phyloP scores from a whole-genome alignment of 73 alveolate genomes.

The Tetrahymena borealis region DNA sequence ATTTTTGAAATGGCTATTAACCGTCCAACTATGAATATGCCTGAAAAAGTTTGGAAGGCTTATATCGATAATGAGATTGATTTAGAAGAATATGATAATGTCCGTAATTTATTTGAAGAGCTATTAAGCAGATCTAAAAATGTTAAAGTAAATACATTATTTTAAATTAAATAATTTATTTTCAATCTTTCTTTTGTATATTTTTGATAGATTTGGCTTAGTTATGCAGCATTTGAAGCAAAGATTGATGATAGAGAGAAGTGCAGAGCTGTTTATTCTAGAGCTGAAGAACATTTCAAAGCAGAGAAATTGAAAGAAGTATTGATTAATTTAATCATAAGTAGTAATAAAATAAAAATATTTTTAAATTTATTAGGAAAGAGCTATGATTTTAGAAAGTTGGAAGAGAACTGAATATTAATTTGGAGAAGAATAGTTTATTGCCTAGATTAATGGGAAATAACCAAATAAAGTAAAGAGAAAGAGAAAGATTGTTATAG shows the following conservation, averaged over 20 bases:
- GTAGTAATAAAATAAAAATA: not conserved
- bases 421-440: constrained; percentile 42
- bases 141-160: constrained; percentile 31
- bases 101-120: constrained; percentile 50
- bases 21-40: constrained; percentile 57
- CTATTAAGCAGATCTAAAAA: constrained; percentile 70
- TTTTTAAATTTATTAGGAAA: constrained; percentile 15
- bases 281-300: constrained; percentile 63
- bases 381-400: constrained; percentile 66
- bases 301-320: constrained; percentile 59
- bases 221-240: constrained; percentile 69
- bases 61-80: constrained; percentile 67
- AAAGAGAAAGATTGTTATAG: constrained; percentile 59
- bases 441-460: constrained; percentile 50
- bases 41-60: constrained; percentile 84
- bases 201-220: constrained; percentile 59
- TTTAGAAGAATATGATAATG: constrained; percentile 55
- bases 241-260: constrained; percentile 44
- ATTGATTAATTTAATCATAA: not conserved
- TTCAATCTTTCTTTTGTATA: not conserved
- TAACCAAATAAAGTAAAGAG: constrained; percentile 70
- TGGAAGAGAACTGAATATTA: constrained; percentile 69
- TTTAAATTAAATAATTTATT: not conserved
- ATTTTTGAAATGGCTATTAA: constrained; percentile 68
- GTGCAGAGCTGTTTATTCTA: constrained; percentile 40